phyloP scores from a whole-genome alignment of 768 basidiomycete genomes.

The Galerina marginata region DNA sequence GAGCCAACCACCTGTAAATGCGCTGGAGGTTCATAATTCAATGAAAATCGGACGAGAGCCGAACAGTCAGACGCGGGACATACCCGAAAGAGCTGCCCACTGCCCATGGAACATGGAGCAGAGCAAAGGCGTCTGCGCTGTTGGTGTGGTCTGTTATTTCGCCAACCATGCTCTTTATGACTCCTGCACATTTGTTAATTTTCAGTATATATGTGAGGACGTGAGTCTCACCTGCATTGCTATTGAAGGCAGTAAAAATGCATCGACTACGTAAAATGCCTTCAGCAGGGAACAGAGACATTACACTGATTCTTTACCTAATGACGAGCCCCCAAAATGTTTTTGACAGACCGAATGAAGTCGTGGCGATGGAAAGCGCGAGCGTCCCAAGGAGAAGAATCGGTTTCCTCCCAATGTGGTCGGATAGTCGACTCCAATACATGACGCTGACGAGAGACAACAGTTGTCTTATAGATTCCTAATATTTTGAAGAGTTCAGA shows the following conservation, averaged over 20 bases:
- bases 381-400: slow-evolving; percentile 60
- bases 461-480: slow-evolving; percentile 68
- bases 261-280: slow-evolving; percentile 38
- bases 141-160: slow-evolving; percentile 66
- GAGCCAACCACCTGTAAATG: slow-evolving; percentile 31
- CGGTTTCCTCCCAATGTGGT: slow-evolving; percentile 65
- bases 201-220: not conserved
- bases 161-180: slow-evolving; percentile 47
- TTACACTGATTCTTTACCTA: slow-evolving; percentile 30
- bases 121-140: slow-evolving; percentile 34
- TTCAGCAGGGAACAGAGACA: not conserved
- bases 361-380: slow-evolving; percentile 61
- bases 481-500: not conserved
- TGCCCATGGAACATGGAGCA: slow-evolving; percentile 35
- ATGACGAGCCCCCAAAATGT: slow-evolving; percentile 58
- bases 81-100: slow-evolving; percentile 34
- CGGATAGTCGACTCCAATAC: slow-evolving; percentile 68
- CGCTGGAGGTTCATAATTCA: slow-evolving; percentile 14
- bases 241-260: slow-evolving; percentile 60
- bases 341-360: slow-evolving; percentile 62
- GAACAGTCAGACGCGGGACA: not conserved
- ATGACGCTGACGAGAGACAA: slow-evolving; percentile 63
- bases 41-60: not conserved
- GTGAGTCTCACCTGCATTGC: slow-evolving; percentile 33
- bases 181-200: slow-evolving; percentile 38